Evolutionary conservation across 306 rosid species (phyloP).

Genomic region (Rosa rugosa): DNA sequence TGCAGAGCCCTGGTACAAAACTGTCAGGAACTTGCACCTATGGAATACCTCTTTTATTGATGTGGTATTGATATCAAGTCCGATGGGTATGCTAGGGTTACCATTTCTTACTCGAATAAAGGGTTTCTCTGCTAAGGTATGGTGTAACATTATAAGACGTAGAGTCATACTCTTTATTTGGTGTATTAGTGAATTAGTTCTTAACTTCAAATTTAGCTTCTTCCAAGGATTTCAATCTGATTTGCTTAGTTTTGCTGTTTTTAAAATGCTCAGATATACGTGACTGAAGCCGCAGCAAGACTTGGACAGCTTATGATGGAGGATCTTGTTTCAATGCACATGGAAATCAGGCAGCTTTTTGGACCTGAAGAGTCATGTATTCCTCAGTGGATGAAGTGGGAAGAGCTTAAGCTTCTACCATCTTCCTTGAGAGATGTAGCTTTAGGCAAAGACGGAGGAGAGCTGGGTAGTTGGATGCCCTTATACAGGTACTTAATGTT

Average conservation of each 20-base stretch:
- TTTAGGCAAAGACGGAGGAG: slow-evolving; percentile 67
- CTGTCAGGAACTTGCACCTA: slow-evolving; percentile 53
- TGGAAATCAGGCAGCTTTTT: slow-evolving; percentile 70
- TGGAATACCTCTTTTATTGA: slow-evolving; percentile 68
- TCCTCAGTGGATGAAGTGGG: slow-evolving; percentile 68
- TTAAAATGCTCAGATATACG: slow-evolving; percentile 61
- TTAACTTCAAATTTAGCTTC: background rate
- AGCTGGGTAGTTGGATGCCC: slow-evolving; percentile 72
- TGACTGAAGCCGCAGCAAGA: slow-evolving; percentile 70
- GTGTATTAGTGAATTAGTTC: background rate
- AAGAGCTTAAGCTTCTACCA: slow-evolving; percentile 60
- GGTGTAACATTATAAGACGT: background rate
- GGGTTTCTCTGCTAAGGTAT: slow-evolving; percentile 68
- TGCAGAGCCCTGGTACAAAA: slow-evolving; percentile 61
- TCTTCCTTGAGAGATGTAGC: slow-evolving; percentile 55
- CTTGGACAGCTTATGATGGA: slow-evolving; percentile 89
- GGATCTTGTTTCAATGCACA: slow-evolving; percentile 80
- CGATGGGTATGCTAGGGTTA: slow-evolving; percentile 86
- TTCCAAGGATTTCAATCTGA: background rate
- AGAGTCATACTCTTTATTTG: background rate
- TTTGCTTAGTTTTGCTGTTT: slow-evolving; percentile 15
- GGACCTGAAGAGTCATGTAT: slow-evolving; percentile 55
- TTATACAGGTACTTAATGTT: slow-evolving; percentile 66
- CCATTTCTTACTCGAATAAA: slow-evolving; percentile 72
- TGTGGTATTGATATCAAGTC: slow-evolving; percentile 72